Evolutionary conservation across 1,284 basidiomycete species (phyloP), one percentile per base, ranked within the genome.

Genomic region (Quambalaria eucalypti): DNA sequence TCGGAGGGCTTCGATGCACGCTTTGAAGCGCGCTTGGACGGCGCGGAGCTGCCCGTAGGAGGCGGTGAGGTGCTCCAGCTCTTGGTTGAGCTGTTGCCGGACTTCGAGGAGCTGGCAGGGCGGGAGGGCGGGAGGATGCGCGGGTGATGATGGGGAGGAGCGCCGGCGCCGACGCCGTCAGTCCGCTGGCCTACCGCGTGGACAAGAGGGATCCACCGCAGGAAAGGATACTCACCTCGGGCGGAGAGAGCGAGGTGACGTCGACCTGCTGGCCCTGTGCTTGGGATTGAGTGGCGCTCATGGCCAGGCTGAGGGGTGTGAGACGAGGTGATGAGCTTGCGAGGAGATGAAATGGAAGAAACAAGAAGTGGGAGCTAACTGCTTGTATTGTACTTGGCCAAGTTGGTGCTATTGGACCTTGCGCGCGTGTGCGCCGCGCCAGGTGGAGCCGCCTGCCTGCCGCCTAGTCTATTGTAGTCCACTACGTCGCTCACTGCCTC

Each of bases 31-130:
- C 10, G 86, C 82, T 71, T 96, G 91, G 1, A 91, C 93, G 67
- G 87, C 84, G 75, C 90, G 92, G 28, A 97, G 83, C 72, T 96
- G 91, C 6, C 85, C 84, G 75, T 91, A 97, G 25, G 92, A 96
- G 64, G 83, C 87, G 6, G 91, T 90, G 52, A 97, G 80, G 74
- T 96, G 92, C 58, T 85, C 86, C 38, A 97, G 79, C 80, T 97
- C 93, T 88, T 96, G 77, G 48, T 70, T 66, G 19, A 73, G 64
- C 50, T 73, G 70, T 52, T 65, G 66, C 47, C 68, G 65, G 36
- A 73, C 69, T 46, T 75, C 69, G 21, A 66, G 52, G 29, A 74
- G 66, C 67, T 71, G 49, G 10, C 21, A 12, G 36, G 10, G 4
- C 5, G 10, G 36, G 3, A 39, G 4, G 10, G 36, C 36, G 21